phyloP scores from a whole-genome alignment of 352 stramenopile genomes.

The Globisporangium cylindrosporum region DNA sequence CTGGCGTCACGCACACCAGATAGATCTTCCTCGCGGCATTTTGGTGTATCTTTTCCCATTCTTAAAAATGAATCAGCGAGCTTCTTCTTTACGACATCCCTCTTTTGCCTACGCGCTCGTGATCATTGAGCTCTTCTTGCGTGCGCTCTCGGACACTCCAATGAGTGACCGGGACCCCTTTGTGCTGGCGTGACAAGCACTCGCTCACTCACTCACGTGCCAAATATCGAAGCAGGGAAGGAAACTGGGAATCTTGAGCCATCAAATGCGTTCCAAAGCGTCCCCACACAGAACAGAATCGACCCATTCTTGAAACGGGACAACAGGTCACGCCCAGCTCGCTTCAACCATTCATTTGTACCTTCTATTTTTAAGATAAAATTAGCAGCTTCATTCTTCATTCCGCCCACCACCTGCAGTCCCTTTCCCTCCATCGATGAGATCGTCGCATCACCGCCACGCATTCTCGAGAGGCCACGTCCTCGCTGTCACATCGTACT shows the following conservation, averaged over 20 bases:
- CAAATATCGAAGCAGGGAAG: background rate
- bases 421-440: background rate
- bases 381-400: background rate
- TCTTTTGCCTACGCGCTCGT: background rate
- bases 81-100: too few relatives aligned
- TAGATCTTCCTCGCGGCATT: background rate
- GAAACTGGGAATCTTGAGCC: background rate
- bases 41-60: background rate
- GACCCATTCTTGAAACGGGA: background rate
- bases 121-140: background rate
- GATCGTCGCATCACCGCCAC: background rate
- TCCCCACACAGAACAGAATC: background rate
- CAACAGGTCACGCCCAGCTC: background rate
- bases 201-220: background rate
- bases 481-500: constrained; percentile 21
- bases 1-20: too few relatives aligned
- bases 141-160: background rate
- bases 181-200: background rate
- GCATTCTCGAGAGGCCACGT: constrained; percentile 19
- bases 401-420: constrained; percentile 5
- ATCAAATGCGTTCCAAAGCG: background rate
- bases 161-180: background rate
- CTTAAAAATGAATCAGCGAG: too few relatives aligned
- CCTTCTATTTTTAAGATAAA: background rate
- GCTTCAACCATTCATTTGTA: constrained; percentile 8